Conservation (phyloP, 2,329 filamentous ascomycete species). For the Ophiocordyceps unilateralis region DNA sequence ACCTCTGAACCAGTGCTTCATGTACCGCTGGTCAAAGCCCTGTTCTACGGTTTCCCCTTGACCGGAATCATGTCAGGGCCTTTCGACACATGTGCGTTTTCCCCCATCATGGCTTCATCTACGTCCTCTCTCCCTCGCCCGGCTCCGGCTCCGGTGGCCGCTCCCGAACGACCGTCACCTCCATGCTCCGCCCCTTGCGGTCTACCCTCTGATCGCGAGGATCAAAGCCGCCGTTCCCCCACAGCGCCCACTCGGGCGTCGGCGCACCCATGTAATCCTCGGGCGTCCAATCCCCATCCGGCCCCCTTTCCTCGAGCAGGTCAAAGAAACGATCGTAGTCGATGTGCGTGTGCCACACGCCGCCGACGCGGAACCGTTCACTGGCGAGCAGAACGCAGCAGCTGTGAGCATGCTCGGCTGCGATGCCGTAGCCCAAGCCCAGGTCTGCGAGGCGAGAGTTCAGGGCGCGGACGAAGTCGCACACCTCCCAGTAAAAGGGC, state of each 20-base stretch:
- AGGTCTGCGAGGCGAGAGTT: constrained; percentile 49
- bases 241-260: constrained; percentile 86
- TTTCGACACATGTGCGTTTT: too few relatives aligned
- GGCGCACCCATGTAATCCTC: constrained; percentile 79
- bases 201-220: constrained; percentile 77
- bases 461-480: constrained; percentile 62
- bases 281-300: constrained; percentile 56
- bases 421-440: constrained; percentile 73
- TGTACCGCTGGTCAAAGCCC: too few relatives aligned
- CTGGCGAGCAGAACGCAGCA: constrained; percentile 83
- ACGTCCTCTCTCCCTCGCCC: neutral
- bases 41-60: too few relatives aligned
- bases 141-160: constrained; percentile 8
- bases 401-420: constrained; percentile 85
- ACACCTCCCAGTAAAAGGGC: constrained; percentile 85
- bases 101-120: neutral
- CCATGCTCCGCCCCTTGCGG: constrained; percentile 59
- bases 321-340: constrained; percentile 83
- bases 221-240: constrained; percentile 90
- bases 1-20: neutral
- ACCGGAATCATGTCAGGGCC: too few relatives aligned
- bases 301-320: constrained; percentile 51
- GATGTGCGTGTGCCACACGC: constrained; percentile 81
- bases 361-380: constrained; percentile 57
- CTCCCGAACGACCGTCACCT: constrained; percentile 17